A percentile compares a stretch with the other conserved stretches of the same genome.
Evolutionary conservation across 1,284 basidiomycete species (phyloP).

Genomic region (Cryptococcus sp.): DNA sequence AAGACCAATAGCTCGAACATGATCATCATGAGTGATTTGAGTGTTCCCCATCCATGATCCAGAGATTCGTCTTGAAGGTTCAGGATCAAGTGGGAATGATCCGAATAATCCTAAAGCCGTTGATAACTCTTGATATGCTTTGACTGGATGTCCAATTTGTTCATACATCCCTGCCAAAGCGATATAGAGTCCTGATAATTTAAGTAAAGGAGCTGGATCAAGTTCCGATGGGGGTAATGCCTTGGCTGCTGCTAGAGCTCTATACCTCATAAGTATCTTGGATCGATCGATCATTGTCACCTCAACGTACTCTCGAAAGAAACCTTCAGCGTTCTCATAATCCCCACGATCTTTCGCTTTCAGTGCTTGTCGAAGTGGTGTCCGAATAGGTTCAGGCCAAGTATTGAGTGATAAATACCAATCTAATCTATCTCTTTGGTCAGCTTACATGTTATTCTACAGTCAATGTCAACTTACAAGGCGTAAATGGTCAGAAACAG

Average conservation of each 20-base stretch:
- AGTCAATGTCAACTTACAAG: conserved; percentile 26
- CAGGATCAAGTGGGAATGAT: conserved; percentile 16
- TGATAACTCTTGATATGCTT: conserved; percentile 31
- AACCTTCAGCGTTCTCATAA: conserved; percentile 33
- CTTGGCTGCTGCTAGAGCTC: conserved; percentile 31
- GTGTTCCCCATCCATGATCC: conserved; percentile 6
- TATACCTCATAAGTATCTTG: conserved; percentile 1
- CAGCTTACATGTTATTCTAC: background rate
- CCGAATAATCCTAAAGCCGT: conserved; percentile 35
- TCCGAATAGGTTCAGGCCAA: conserved; percentile 44
- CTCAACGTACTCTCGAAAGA: conserved; percentile 35
- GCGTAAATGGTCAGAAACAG: conserved; percentile 45
- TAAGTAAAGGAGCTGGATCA: conserved; percentile 38
- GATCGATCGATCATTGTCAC: background rate
- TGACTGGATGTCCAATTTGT: conserved; percentile 23
- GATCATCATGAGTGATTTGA: conserved; percentile 27
- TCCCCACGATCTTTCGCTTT: conserved; percentile 40
- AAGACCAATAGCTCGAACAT: conserved; percentile 39
- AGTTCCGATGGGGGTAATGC: conserved; percentile 25
- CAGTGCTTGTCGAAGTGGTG: conserved; percentile 39
- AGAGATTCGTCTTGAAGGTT: conserved; percentile 1
- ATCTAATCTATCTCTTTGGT: conserved; percentile 32
- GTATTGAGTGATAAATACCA: conserved; percentile 41
- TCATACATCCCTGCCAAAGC: conserved; percentile 39
- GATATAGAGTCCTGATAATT: conserved; percentile 45